Evolutionary conservation across 208 protist species (phyloP).

Genomic region (Leishmania amazonensis): DNA sequence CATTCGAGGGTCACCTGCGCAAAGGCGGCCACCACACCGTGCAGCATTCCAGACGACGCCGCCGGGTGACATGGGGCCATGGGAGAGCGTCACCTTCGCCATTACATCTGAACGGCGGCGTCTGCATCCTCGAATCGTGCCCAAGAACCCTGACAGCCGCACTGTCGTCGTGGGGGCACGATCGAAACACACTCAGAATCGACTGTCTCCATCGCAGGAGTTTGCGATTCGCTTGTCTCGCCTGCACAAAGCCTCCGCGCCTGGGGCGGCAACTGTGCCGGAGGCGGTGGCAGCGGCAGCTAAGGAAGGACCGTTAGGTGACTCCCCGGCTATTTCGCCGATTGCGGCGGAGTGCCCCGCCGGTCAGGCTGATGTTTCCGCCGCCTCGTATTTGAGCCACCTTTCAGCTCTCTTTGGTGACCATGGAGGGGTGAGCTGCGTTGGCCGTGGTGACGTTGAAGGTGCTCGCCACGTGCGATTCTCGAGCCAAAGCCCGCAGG

Average conservation of each 20-base stretch:
- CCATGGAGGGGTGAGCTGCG: background rate
- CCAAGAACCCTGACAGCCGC: background rate
- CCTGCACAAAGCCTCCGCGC: background rate
- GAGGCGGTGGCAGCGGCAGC: background rate
- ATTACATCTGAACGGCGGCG: constrained; percentile 20
- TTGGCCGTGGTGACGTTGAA: background rate
- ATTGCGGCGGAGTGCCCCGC: background rate
- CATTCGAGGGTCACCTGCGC: background rate
- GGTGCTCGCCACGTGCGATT: constrained; percentile 53
- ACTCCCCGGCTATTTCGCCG: background rate
- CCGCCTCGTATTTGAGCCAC: background rate
- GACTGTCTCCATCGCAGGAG: constrained; percentile 1
- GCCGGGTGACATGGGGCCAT: background rate
- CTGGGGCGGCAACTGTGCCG: background rate
- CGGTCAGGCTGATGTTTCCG: background rate
- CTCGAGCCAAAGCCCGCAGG: constrained; percentile 56
- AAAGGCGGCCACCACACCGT: background rate
- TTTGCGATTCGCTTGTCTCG: constrained; percentile 7
- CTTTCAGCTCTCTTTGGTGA: background rate
- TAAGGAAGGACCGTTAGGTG: background rate
- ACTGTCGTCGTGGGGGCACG: background rate
- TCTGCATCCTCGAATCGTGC: background rate
- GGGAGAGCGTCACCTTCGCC: constrained; percentile 27
- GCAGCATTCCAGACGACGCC: background rate
- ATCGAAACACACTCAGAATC: background rate